A percentile compares a stretch with the other conserved stretches of the same genome.
Evolutionary conservation across 2,329 filamentous ascomycete species (phyloP).

Genomic region (Monosporascus sp.): DNA sequence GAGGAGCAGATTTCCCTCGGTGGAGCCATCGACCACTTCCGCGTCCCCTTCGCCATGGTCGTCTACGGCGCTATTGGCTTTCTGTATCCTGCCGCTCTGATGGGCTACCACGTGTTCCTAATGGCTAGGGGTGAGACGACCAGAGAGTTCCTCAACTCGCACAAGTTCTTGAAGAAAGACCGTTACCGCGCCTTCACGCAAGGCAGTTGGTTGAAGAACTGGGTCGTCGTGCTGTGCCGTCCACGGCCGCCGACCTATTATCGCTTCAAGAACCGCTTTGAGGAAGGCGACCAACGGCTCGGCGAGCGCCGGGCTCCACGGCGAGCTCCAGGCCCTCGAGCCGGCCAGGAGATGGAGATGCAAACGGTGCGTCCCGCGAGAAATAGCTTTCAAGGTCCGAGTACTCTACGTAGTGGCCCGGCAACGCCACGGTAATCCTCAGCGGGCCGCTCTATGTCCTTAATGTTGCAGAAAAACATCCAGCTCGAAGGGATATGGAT

Average conservation of each 20-base stretch:
- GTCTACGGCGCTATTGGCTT: slow-evolving; percentile 72
- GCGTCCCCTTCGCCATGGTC: slow-evolving; percentile 81
- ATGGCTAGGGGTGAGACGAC: slow-evolving; percentile 91
- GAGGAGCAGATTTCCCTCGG: slow-evolving; percentile 62
- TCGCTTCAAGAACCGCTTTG: slow-evolving; percentile 72
- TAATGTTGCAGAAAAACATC: neutral
- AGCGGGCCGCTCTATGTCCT: neutral
- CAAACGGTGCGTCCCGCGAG: slow-evolving; percentile 49
- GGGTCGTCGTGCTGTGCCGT: slow-evolving; percentile 72
- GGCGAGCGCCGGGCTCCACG: slow-evolving; percentile 51
- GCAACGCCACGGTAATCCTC: slow-evolving; percentile 12
- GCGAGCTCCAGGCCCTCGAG: slow-evolving; percentile 44
- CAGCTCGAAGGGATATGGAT: neutral
- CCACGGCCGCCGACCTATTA: slow-evolving; percentile 86
- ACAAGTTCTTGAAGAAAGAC: slow-evolving; percentile 91
- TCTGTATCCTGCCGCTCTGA: slow-evolving; percentile 77
- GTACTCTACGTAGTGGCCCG: slow-evolving; percentile 30
- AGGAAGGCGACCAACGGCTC: slow-evolving; percentile 79
- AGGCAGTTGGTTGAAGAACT: slow-evolving; percentile 69
- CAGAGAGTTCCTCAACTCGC: slow-evolving; percentile 89
- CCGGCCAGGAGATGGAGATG: slow-evolving; percentile 63
- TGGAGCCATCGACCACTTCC: slow-evolving; percentile 61
- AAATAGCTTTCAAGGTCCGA: slow-evolving; percentile 50
- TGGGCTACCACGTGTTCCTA: slow-evolving; percentile 85
- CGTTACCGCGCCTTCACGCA: slow-evolving; percentile 88